Evolutionary conservation across 768 basidiomycete species (phyloP), one percentile per base, ranked within the genome.

Genomic region (Naganishia antarctica): DNA sequence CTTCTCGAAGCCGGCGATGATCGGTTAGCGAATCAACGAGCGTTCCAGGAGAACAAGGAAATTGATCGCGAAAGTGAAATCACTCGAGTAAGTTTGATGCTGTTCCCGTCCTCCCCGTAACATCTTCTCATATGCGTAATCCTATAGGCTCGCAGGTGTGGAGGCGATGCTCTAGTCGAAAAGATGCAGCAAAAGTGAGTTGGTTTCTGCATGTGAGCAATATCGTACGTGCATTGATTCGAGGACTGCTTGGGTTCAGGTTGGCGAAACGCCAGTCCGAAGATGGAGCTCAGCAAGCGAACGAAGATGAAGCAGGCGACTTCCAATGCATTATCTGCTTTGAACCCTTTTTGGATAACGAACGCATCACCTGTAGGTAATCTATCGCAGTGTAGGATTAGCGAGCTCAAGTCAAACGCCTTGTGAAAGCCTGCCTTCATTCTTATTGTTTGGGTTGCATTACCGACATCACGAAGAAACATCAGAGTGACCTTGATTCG

Each of bases 1-100:
- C 45, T 70, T 18, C 37, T 47, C 2, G 71, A 73, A 34, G 63
- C 67, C 21, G 73, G 74, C 32, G 73, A 72, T 26, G 73, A 75
- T 16, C 66, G 73, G 21, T 45, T 70, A 16, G 49, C 46, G 2
- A 63, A 60, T 18, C 53, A 59, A 16, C 32, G 41, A 25, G 44
- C 44, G 9, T 62, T 40, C 45, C 59, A 62, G 25, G 66, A 71
- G 34, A 59, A 60, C 26, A n/a, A 60, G 29, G 49, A 51, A 21
- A 51, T 31, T 21, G 50, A 51, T 25, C 32, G 37, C 6, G 49
- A 63, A 15, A 50, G n/a, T 13, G 62, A 63, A 34, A 51, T 63
- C 21, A 41, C 40, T 11, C 37, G 62, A 34, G 62, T 63, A 43
- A 28, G 62, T 53, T 25, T 63, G 1, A 31, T 29, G 34, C 25